Percentiles rank a stretch among this genome's conserved stretches.
Conservation (phyloP, 768 basidiomycete genomes). For the Leccinum pellstonianum region DNA sequence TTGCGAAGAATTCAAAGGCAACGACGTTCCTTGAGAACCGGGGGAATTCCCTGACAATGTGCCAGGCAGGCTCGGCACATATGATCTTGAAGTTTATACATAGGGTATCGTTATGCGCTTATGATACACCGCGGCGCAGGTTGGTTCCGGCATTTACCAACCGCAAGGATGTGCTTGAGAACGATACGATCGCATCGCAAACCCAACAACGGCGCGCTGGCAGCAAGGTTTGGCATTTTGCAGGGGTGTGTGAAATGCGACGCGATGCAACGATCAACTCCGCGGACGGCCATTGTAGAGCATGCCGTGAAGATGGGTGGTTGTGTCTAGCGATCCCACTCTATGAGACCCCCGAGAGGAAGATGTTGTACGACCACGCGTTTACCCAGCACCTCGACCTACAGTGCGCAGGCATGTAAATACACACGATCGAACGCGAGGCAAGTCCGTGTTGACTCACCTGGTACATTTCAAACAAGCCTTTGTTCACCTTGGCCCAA, state of each 20-base stretch:
- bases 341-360: conserved; percentile 77
- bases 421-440: not conserved
- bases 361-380: conserved; percentile 96
- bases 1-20: conserved; percentile 15
- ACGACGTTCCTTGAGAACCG: conserved; percentile 3
- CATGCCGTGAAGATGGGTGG: not conserved
- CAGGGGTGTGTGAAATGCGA: conserved; percentile 20
- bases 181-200: not conserved
- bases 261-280: conserved; percentile 11
- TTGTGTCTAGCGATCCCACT: conserved; percentile 48
- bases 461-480: conserved; percentile 95
- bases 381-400: conserved; percentile 92
- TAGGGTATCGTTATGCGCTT: not conserved
- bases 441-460: conserved; percentile 35
- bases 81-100: not conserved
- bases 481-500: conserved; percentile 89
- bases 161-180: conserved; percentile 6
- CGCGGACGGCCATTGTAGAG: conserved; percentile 14
- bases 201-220: not conserved
- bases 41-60: conserved; percentile 2
- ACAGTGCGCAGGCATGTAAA: conserved; percentile 8
- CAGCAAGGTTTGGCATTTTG: conserved; percentile 7
- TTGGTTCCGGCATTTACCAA: conserved; percentile 1
- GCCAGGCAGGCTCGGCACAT: not conserved
- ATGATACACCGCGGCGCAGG: not conserved